phyloP scores from a whole-genome alignment of 371 early-diverging fungal genomes.

The Mucor circinelloides region DNA sequence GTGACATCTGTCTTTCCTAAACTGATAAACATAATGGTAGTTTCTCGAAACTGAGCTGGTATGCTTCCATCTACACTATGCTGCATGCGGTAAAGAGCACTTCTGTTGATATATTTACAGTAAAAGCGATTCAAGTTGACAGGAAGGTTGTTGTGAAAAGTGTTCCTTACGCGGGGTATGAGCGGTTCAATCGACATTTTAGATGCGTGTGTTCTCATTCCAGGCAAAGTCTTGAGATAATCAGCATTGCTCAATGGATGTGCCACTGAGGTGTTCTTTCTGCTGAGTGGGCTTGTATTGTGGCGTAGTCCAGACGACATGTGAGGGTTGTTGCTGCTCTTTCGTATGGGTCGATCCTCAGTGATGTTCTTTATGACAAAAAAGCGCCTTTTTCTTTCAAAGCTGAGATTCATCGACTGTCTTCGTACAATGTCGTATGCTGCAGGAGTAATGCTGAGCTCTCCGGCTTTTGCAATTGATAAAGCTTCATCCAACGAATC shows the following conservation, averaged over 20 bases:
- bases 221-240: conserved; percentile 26
- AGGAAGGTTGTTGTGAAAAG: conserved; percentile 26
- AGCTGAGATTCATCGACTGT: conserved; percentile 28
- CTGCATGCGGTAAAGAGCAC: conserved; percentile 54
- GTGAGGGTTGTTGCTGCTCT: not conserved
- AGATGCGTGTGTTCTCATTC: conserved; percentile 15
- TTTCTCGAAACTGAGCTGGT: conserved; percentile 64
- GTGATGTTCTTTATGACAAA: conserved; percentile 43
- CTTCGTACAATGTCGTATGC: conserved; percentile 43
- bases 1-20: conserved; percentile 52
- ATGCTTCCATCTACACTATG: conserved; percentile 45
- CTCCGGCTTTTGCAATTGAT: conserved; percentile 59
- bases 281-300: conserved; percentile 5
- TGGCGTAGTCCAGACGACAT: not conserved
- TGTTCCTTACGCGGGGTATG: conserved; percentile 39
- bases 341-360: conserved; percentile 2
- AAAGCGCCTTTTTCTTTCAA: conserved; percentile 46
- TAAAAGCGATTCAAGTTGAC: conserved; percentile 39
- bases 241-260: conserved; percentile 5
- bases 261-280: not conserved
- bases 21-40: conserved; percentile 64
- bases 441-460: conserved; percentile 54
- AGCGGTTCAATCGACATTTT: conserved; percentile 29
- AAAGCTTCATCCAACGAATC: conserved; percentile 54
- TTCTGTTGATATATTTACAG: conserved; percentile 57